These are phyloP conservation scores for Lactarius sanguifluus DNA, from an alignment of 768 basidiomycete species.

Conservation along the genomic window DNA sequence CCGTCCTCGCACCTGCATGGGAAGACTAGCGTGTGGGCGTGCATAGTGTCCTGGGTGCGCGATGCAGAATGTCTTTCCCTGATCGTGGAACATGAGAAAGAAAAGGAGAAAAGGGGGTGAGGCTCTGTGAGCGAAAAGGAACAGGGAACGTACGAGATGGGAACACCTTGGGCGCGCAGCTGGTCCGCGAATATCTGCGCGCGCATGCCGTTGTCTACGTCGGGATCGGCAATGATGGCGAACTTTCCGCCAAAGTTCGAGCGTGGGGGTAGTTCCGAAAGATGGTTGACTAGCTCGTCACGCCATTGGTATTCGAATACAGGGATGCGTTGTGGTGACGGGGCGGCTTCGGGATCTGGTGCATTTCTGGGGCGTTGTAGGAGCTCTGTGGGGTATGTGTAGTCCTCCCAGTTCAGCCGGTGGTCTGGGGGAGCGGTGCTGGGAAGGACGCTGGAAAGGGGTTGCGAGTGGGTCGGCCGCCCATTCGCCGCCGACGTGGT, in stretches of 20 bases:
- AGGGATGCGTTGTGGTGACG: background rate
- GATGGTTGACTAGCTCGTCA: conserved; percentile 2
- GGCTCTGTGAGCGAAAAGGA: background rate
- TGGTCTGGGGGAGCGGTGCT: background rate
- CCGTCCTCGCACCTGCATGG: background rate
- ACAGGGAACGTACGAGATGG: conserved; percentile 8
- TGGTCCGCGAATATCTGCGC: conserved; percentile 1
- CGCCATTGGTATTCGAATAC: conserved; percentile 14
- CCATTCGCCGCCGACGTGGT: background rate
- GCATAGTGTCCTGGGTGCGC: background rate
- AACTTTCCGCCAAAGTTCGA: conserved; percentile 19
- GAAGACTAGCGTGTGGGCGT: background rate
- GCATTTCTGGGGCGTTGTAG: background rate
- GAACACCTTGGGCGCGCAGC: conserved; percentile 2
- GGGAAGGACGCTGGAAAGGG: background rate
- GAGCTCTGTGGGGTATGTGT: background rate
- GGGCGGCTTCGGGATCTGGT: background rate
- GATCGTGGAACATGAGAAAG: background rate
- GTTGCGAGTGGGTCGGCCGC: background rate
- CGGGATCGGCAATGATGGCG: conserved; percentile 12
- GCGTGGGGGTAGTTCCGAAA: background rate
- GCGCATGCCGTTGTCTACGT: conserved; percentile 7
- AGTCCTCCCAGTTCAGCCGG: background rate
- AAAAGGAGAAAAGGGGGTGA: background rate
- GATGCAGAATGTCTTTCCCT: background rate